Evolutionary conservation across 2,329 filamentous ascomycete species (phyloP).

Genomic region (Bipolaris zeicola): DNA sequence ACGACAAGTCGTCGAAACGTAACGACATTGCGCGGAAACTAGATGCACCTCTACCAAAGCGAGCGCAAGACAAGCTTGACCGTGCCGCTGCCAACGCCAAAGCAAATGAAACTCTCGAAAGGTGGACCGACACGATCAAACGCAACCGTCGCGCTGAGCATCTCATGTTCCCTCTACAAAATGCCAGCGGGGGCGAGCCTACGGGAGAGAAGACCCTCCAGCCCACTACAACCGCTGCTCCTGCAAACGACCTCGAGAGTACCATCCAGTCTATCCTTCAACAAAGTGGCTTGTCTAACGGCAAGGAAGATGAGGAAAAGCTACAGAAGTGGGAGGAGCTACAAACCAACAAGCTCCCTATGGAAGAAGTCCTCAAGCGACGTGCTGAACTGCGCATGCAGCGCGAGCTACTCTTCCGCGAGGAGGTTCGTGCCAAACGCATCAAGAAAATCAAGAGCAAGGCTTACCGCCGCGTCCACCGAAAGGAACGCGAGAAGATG

Average conservation of each 20-base stretch:
- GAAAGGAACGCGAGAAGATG: conserved; percentile 71
- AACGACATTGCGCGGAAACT: conserved; percentile 70
- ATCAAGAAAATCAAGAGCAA: conserved; percentile 99
- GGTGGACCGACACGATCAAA: conserved; percentile 96
- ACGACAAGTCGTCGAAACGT: conserved; percentile 64
- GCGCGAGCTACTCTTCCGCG: conserved; percentile 83
- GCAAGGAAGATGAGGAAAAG: conserved; percentile 65
- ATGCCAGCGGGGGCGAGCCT: conserved; percentile 67
- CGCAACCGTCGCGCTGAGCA: conserved; percentile 91
- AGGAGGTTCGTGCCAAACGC: conserved; percentile 85
- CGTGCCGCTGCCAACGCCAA: conserved; percentile 84
- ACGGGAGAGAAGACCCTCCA: conserved; percentile 69
- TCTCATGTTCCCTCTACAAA: conserved; percentile 81
- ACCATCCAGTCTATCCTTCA: conserved; percentile 88
- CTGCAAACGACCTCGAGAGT: conserved; percentile 80
- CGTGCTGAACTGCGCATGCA: conserved; percentile 77
- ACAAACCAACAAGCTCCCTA: conserved; percentile 72
- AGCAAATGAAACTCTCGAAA: conserved; percentile 85
- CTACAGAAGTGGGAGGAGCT: conserved; percentile 72
- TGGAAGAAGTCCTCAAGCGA: conserved; percentile 74
- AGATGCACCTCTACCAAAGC: conserved; percentile 79
- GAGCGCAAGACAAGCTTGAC: conserved; percentile 84
- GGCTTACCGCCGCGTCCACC: conserved; percentile 87
- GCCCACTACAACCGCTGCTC: conserved; percentile 61
- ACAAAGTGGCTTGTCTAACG: conserved; percentile 77